A percentile compares a stretch with the other conserved stretches of the same genome.
Evolutionary conservation across 1,139 yeast genomes (phyloP).

Genomic region (Torulaspora globosa): DNA sequence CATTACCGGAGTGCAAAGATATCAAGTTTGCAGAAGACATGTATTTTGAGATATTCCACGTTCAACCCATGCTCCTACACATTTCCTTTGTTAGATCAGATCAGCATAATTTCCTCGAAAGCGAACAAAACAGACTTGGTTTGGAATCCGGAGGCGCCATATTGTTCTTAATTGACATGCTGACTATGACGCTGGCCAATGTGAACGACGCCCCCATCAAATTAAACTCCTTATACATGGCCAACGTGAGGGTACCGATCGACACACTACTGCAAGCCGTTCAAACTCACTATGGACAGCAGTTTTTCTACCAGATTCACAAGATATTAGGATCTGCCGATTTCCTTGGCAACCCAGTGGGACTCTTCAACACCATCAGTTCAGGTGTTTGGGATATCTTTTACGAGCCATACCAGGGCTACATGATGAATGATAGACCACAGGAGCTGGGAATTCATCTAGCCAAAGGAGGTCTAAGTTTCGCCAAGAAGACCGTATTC

Average conservation of each 20-base stretch:
- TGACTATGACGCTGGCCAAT: conserved; percentile 96
- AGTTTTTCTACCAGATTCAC: conserved; percentile 86
- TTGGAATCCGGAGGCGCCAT: conserved; percentile 58
- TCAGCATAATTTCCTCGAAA: conserved; percentile 49
- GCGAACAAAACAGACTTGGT: conserved; percentile 48
- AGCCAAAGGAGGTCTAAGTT: conserved; percentile 93
- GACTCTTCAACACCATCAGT: conserved; percentile 84
- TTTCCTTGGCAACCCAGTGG: conserved; percentile 94
- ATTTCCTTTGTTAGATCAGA: conserved; percentile 91
- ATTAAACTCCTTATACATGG: conserved; percentile 80
- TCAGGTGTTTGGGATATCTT: conserved; percentile 96
- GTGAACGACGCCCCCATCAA: conserved; percentile 95
- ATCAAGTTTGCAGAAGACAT: conserved; percentile 64
- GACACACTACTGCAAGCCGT: conserved; percentile 70
- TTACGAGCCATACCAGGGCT: conserved; percentile 96
- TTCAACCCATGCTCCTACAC: conserved; percentile 87
- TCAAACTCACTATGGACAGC: conserved; percentile 85
- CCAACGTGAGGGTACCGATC: conserved; percentile 81
- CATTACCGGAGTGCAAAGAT: conserved; percentile 68
- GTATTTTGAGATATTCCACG: conserved; percentile 86
- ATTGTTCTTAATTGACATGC: conserved; percentile 72
- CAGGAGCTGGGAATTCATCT: conserved; percentile 92
- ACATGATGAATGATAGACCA: conserved; percentile 88
- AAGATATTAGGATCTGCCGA: conserved; percentile 95
- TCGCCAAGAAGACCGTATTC: conserved; percentile 89